Evolutionary conservation across 2,329 filamentous ascomycete species (phyloP).

Genomic region (Magnaporthiopsis poae): DNA sequence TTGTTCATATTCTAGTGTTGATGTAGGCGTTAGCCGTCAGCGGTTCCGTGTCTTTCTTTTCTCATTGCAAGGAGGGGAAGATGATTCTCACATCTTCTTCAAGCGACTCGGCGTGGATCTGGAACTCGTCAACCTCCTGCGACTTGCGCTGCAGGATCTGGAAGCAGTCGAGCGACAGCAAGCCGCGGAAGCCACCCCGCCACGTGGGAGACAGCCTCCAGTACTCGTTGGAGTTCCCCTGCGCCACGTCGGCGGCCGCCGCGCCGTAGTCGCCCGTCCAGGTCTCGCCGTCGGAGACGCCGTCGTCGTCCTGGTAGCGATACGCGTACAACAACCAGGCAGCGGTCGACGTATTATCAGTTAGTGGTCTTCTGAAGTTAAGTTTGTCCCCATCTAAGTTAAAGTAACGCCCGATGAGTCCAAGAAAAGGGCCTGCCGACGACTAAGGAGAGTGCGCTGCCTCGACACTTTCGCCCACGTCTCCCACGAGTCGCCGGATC

Average conservation of each 20-base stretch:
- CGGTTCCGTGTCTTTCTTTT: not conserved
- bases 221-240: not conserved
- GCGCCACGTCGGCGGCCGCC: not conserved
- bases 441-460: no score
- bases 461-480: not conserved
- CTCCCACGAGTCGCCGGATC: not conserved
- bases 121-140: conserved; percentile 21
- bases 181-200: conserved; percentile 26
- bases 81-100: conserved; percentile 18
- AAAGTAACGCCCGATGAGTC: no score
- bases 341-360: no score
- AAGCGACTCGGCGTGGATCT: conserved; percentile 17
- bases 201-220: conserved; percentile 26
- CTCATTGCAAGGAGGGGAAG: not conserved
- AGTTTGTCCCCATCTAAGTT: no score
- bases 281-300: not conserved
- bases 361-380: no score
- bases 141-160: conserved; percentile 26
- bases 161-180: conserved; percentile 30
- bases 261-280: conserved; percentile 1
- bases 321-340: no score
- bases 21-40: not conserved
- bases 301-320: not conserved
- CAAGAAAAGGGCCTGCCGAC: no score
- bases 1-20: conserved; percentile 23